phyloP scores from a whole-genome alignment of 2,329 filamentous ascomycete species.

The Calonectria ilicicola region DNA sequence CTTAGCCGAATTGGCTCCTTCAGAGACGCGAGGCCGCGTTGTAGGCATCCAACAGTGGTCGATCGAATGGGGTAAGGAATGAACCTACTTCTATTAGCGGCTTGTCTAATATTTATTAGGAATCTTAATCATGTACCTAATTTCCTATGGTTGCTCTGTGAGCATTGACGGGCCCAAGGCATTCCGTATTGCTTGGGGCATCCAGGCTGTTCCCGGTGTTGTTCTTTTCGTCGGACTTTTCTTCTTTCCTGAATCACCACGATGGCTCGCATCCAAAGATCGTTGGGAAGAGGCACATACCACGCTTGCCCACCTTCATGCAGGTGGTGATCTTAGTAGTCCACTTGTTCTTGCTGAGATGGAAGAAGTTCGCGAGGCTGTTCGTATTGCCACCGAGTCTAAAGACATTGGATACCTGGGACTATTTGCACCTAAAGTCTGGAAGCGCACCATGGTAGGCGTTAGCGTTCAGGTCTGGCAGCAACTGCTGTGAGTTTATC shows the following conservation, averaged over 20 bases:
- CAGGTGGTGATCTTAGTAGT: constrained; percentile 64
- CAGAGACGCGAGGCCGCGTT: constrained; percentile 69
- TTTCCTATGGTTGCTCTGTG: constrained; percentile 72
- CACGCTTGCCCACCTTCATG: constrained; percentile 69
- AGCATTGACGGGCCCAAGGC: constrained; percentile 64
- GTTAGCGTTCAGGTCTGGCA: constrained; percentile 66
- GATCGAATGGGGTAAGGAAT: constrained; percentile 67
- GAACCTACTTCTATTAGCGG: rapidly evolving
- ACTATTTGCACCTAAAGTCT: constrained; percentile 60
- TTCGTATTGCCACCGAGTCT: constrained; percentile 51
- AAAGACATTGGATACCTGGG: constrained; percentile 54
- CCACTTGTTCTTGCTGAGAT: constrained; percentile 69
- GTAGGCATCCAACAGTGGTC: constrained; percentile 81
- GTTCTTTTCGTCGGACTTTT: constrained; percentile 68
- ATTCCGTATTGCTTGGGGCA: constrained; percentile 74
- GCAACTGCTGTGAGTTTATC: constrained; percentile 54
- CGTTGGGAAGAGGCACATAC: constrained; percentile 67
- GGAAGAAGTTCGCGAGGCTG: constrained; percentile 62
- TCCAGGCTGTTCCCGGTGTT: constrained; percentile 72
- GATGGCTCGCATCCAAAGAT: constrained; percentile 73
- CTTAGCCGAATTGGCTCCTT: constrained; percentile 73
- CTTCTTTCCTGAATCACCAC: constrained; percentile 71
- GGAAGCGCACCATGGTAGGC: constrained; percentile 64
- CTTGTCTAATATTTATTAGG: constrained; percentile 55
- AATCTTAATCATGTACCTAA: constrained; percentile 78